phyloP scores from a whole-genome alignment of 2,329 filamentous ascomycete species.

The Talaromyces sp. region DNA sequence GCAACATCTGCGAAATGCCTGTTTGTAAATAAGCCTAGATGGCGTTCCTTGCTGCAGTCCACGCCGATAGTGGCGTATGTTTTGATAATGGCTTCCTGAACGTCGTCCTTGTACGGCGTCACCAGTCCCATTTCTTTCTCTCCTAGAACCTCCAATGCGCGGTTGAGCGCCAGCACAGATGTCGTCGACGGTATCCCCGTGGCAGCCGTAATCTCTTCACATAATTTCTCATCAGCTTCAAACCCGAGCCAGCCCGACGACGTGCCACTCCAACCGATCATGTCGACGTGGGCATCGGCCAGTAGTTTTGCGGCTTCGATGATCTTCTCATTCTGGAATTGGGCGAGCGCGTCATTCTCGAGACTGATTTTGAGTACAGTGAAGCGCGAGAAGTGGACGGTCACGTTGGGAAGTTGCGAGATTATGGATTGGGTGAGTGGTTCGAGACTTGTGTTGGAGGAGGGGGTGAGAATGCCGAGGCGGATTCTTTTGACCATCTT shows the following conservation, averaged over 20 bases:
- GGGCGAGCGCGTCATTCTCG: slow-evolving; percentile 4
- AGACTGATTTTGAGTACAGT: slow-evolving; percentile 16
- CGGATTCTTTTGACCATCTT: slow-evolving; percentile 12
- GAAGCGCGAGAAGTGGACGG: slow-evolving; percentile 15
- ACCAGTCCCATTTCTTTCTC: slow-evolving; percentile 8
- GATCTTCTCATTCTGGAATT: slow-evolving; percentile 14
- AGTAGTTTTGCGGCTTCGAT: slow-evolving; percentile 10
- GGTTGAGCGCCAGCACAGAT: slow-evolving; percentile 14
- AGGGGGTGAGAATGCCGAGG: slow-evolving; percentile 16
- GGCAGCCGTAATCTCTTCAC: slow-evolving; percentile 12
- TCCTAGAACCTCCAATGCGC: neutral
- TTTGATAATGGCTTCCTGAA: slow-evolving; percentile 12
- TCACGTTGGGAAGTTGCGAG: slow-evolving; percentile 12
- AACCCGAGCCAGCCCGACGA: slow-evolving; percentile 16
- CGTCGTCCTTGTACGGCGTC: slow-evolving; percentile 14
- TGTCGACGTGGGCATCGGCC: slow-evolving; percentile 13
- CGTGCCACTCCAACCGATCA: slow-evolving; percentile 17
- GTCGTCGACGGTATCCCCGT: slow-evolving; percentile 14
- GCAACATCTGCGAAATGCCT: slow-evolving; percentile 9
- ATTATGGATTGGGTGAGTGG: slow-evolving; percentile 14
- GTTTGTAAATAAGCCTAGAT: slow-evolving; percentile 9
- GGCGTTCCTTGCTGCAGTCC: slow-evolving; percentile 14
- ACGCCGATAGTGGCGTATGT: slow-evolving; percentile 11
- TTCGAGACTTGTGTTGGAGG: slow-evolving; percentile 16
- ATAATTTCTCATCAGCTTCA: slow-evolving; percentile 9